These are phyloP conservation scores for Alternaria brassicae DNA, from an alignment of 2,329 filamentous ascomycete species.

Conservation along the genomic window DNA sequence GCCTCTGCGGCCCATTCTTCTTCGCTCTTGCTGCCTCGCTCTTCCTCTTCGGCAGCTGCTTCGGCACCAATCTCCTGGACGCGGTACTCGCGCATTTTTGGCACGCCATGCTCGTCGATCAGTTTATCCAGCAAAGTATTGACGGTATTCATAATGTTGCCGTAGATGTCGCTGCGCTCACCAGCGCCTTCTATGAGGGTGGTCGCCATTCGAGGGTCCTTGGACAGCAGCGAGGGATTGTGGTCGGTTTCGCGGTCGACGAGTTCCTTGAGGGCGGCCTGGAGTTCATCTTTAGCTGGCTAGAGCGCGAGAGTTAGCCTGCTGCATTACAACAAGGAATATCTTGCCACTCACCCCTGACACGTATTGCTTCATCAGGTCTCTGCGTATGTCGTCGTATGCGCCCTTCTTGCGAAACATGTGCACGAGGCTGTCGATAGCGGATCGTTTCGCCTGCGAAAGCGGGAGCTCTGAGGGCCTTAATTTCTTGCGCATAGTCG, in stretches of 20 bases:
- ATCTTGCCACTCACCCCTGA: slow-evolving; percentile 63
- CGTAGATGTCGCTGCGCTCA: slow-evolving; percentile 78
- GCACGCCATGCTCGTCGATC: slow-evolving; percentile 68
- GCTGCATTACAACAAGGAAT: slow-evolving; percentile 34
- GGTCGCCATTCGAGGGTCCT: slow-evolving; percentile 76
- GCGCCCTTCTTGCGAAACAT: slow-evolving; percentile 87
- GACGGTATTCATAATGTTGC: slow-evolving; percentile 72
- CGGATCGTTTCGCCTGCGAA: slow-evolving; percentile 72
- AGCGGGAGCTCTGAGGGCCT: slow-evolving; percentile 79
- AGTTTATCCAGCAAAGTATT: slow-evolving; percentile 70
- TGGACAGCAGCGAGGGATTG: slow-evolving; percentile 73
- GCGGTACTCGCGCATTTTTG: slow-evolving; percentile 72
- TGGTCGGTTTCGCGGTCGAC: slow-evolving; percentile 77
- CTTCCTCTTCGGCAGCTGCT: slow-evolving; percentile 69
- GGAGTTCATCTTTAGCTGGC: slow-evolving; percentile 74
- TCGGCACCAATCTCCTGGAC: slow-evolving; percentile 73
- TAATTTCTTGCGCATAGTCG: slow-evolving; percentile 62
- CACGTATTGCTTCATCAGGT: slow-evolving; percentile 77
- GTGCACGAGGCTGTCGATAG: slow-evolving; percentile 78
- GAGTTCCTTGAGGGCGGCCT: slow-evolving; percentile 70
- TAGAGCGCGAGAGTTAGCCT: slow-evolving; percentile 41
- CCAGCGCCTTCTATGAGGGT: slow-evolving; percentile 79
- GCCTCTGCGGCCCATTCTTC: slow-evolving; percentile 75
- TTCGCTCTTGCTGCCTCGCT: slow-evolving; percentile 74
- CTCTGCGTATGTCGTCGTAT: slow-evolving; percentile 79